Percentiles rank a stretch among this genome's conserved stretches.
Conservation (phyloP, 352 stramenopile species). For the Pythium oligandrum region DNA sequence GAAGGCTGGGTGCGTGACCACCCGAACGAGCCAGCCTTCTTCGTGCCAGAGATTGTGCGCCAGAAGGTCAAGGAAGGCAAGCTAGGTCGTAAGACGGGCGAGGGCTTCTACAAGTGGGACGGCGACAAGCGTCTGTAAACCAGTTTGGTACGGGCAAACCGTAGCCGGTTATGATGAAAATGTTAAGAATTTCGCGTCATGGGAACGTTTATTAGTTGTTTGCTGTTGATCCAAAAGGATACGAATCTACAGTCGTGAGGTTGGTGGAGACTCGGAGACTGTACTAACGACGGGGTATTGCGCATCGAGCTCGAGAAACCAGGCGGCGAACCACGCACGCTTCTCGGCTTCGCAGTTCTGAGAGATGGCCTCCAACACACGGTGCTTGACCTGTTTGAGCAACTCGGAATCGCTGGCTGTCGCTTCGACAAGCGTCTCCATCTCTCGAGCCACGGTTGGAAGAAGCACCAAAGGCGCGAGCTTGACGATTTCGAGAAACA, state of each 20-base stretch:
- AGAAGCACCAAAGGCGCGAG: slow-evolving; percentile 48
- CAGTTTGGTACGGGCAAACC: background rate
- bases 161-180: too few species aligned
- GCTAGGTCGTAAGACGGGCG: slow-evolving; percentile 94
- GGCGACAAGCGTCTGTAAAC: slow-evolving; percentile 73
- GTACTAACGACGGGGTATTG: slow-evolving; percentile 19
- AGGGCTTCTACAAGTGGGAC: slow-evolving; percentile 96
- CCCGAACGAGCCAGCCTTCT: slow-evolving; percentile 94
- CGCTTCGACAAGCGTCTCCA: slow-evolving; percentile 30
- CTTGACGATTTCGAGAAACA: slow-evolving; percentile 63
- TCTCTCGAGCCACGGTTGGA: slow-evolving; percentile 28
- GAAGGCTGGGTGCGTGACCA: slow-evolving; percentile 95
- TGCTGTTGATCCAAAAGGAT: too few species aligned
- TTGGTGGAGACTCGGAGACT: background rate
- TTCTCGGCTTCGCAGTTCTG: slow-evolving; percentile 58
- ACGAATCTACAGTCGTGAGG: slow-evolving; percentile 1
- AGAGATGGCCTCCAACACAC: slow-evolving; percentile 41
- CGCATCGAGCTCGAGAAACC: slow-evolving; percentile 46
- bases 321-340: slow-evolving; percentile 53
- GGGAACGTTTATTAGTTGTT: too few species aligned
- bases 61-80: slow-evolving; percentile 92
- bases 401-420: slow-evolving; percentile 16
- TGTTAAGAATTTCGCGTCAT: too few species aligned
- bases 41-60: slow-evolving; percentile 90
- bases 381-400: slow-evolving; percentile 27